phyloP scores from a whole-genome alignment of 768 basidiomycete species.

The Suillus placidus region DNA sequence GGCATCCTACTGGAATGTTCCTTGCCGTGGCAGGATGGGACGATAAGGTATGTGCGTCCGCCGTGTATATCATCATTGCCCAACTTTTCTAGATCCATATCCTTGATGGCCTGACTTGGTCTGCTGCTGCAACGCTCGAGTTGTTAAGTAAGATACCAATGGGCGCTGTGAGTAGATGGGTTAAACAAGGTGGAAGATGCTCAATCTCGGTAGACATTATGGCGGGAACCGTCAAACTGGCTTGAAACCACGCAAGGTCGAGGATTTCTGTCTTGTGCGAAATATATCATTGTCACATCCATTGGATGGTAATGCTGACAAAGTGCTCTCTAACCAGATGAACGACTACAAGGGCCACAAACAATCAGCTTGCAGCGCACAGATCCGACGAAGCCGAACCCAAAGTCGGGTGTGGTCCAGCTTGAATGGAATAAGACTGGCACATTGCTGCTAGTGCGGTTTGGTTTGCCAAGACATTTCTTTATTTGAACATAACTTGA shows the following conservation, averaged over 20 bases:
- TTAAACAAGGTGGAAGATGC: constrained; percentile 1
- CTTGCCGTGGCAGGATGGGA: constrained; percentile 87
- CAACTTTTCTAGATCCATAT: constrained; percentile 61
- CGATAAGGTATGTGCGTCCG: constrained; percentile 61
- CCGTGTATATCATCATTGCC: constrained; percentile 6
- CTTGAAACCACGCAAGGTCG: constrained; percentile 79
- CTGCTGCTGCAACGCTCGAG: constrained; percentile 63
- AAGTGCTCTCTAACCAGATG: constrained; percentile 47
- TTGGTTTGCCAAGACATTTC: constrained; percentile 45
- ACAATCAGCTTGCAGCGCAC: constrained; percentile 50
- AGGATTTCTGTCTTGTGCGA: constrained; percentile 84
- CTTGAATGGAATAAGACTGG: constrained; percentile 84
- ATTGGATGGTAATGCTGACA: constrained; percentile 7
- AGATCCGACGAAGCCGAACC: constrained; percentile 64
- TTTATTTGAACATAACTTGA: constrained; percentile 9
- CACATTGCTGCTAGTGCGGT: constrained; percentile 70
- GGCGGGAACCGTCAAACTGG: constrained; percentile 89
- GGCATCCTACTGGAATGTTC: constrained; percentile 88
- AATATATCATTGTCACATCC: background rate
- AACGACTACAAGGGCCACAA: constrained; percentile 60
- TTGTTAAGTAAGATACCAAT: constrained; percentile 57
- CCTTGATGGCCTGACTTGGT: constrained; percentile 78
- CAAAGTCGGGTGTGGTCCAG: constrained; percentile 69
- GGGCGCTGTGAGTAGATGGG: constrained; percentile 50
- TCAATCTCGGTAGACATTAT: constrained; percentile 57